These are phyloP conservation scores for Yarrowia sp. DNA, from an alignment of 805 yeast species.

Conservation along the genomic window DNA sequence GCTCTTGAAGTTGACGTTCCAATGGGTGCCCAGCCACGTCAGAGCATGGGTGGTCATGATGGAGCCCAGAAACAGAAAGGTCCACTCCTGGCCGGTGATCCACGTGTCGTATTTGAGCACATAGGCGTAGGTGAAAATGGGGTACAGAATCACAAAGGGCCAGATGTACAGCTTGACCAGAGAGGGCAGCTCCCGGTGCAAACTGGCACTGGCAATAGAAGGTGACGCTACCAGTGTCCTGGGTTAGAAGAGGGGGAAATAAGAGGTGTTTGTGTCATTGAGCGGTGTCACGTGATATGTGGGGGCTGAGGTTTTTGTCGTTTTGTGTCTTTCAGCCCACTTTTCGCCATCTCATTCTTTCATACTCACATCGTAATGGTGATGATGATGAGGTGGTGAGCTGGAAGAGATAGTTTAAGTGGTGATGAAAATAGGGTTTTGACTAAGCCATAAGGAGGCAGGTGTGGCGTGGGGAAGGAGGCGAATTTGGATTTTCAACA, in stretches of 20 bases:
- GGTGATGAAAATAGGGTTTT: conserved; percentile 22
- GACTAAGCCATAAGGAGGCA: not conserved
- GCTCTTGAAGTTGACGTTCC: conserved; percentile 79
- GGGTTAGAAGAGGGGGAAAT: not conserved
- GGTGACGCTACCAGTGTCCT: conserved; percentile 67
- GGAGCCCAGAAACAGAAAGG: conserved; percentile 82
- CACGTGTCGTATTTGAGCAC: conserved; percentile 73
- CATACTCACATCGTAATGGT: conserved; percentile 35
- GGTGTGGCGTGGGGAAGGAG: too few relatives aligned
- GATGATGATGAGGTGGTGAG: conserved; percentile 31
- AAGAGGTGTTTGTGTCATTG: too few relatives aligned
- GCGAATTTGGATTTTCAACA: too few relatives aligned
- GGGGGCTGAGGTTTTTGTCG: too few relatives aligned
- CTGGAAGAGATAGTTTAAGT: conserved; percentile 20
- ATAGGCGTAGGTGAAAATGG: conserved; percentile 72
- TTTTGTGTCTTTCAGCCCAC: too few relatives aligned
- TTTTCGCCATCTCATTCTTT: too few relatives aligned
- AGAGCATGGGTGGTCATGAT: conserved; percentile 75
- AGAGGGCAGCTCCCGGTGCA: conserved; percentile 71
- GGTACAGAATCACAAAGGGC: conserved; percentile 79
- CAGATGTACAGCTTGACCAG: conserved; percentile 75
- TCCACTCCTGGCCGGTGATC: conserved; percentile 94
- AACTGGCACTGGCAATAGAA: conserved; percentile 71
- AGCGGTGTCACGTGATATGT: too few relatives aligned
- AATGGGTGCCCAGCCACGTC: conserved; percentile 88